Base-by-base conservation (phyloP, 2,329 filamentous ascomycete genomes). In the Microcera coccophila region DNA sequence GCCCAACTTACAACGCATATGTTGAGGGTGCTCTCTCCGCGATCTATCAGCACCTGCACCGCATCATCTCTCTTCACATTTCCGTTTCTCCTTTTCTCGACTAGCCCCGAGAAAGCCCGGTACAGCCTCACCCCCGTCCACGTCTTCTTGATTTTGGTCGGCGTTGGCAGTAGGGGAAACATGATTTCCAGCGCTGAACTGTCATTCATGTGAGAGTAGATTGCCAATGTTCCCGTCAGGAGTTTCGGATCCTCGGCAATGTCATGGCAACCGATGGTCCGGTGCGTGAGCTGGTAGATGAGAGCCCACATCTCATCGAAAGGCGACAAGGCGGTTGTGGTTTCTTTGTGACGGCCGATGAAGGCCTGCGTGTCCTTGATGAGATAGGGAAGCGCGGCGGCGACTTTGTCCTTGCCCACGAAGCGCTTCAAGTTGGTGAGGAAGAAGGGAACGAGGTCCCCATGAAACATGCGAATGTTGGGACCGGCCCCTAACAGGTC, bases 221-320 rank as follows among this genome's bases (percentile, higher is more conserved):
- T 59, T 12, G 57, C 44, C 12, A 79, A 62, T 3, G 68, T 70
- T 28, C 66, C 60, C n/a, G 58, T 59, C 3, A 76, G 52, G 16
- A 74, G 54, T 5, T 48, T 49, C 0, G 66, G 64, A 38, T 75
- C 63, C 3, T 75, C 64, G 12, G 75, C 76, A 19, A 81, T 70
- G 32, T 81, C 78, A 22, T 71, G 63, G 39, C 69, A 69, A 5
- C 74, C 77, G 1, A 81, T 66, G 4, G 70, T 74, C 11, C 78
- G 70, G 63, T 80, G 78, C 4, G 75, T 81, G n/a, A 81, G 65
- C 53, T 72, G 68, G 58, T 74, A 81, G 2, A 81, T 67, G 41
- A 77, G 63, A 5, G 64, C 58, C 53, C 78, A 78, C 36, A 80
- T 63, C 53, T 67, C 67, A 26, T 77, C 67, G 52, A 81, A 80